Evolutionary conservation across 106 monocot genomes (phyloP), one percentile per base, ranked within the genome.

Genomic region (Acorus calamus): DNA sequence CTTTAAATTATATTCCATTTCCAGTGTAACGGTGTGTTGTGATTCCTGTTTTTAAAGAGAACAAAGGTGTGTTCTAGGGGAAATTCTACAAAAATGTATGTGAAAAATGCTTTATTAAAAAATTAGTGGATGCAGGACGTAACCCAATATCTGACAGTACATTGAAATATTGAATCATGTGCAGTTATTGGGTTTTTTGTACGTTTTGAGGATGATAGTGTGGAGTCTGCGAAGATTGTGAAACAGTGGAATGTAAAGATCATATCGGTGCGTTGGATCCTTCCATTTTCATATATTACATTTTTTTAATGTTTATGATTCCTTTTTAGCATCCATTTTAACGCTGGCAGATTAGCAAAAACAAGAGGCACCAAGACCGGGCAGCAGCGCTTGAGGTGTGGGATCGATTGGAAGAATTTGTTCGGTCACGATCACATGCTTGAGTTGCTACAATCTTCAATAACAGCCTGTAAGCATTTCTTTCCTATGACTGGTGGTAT

Each of bases 191-290:
- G 92, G 28, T 99, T 99, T 69, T 92, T 45, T 67, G 83, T 99
- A 13, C 85, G 92, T 0, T 99, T 99, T 76, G 98, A 99, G 66
- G 98, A 99, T 76, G 92, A 99, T 53, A 98, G 98, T 64, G 80
- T 99, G 67, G 98, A 99, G 76, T 88, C 98, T 57, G 98, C 92
- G 44, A 92, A 83, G 70, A 71, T 71, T 4, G 92, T 99, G 48
- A 99, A 99, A 69, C 91, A 99, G 47, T 99, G 98, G 98, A 99
- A 99, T 64, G 92, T 92, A 11, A 99, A 92, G 75, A 99, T 99
- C 11, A 78, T 99, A 49, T 92, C 98, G 51, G 98, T 99, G 44
- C 59, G 43, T 52, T 55, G 50, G 12, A 51, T 50, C 57, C 2
- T 4, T 3, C 44, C 43, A 13, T 61, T 68, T 7, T 67, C 43